Evolutionary conservation across 2,329 filamentous ascomycete genomes (phyloP).

Genomic region (Pseudopyricularia javanii): DNA sequence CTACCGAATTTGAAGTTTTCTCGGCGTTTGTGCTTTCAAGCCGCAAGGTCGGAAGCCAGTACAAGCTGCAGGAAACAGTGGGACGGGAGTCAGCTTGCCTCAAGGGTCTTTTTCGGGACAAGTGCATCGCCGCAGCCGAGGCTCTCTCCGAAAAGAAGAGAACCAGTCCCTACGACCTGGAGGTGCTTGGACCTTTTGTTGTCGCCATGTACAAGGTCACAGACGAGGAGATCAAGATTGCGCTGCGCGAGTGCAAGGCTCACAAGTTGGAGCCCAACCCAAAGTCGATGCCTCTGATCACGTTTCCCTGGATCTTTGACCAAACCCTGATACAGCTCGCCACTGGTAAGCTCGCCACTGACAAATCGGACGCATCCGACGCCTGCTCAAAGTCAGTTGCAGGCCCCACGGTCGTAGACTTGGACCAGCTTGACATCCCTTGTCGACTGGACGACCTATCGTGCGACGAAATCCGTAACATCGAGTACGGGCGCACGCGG

Average conservation of each 20-base stretch:
- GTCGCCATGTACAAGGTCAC: constrained; percentile 85
- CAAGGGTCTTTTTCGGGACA: constrained; percentile 54
- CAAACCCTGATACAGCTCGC: constrained; percentile 60
- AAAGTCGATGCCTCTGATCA: constrained; percentile 66
- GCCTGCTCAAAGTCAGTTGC: neutral
- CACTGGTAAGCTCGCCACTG: constrained; percentile 47
- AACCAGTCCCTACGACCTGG: constrained; percentile 30
- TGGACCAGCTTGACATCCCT: neutral
- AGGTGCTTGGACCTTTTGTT: constrained; percentile 57
- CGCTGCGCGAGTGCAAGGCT: constrained; percentile 35
- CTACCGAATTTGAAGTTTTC: constrained; percentile 86
- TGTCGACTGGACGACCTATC: neutral
- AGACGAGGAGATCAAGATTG: constrained; percentile 51
- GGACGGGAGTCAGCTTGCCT: constrained; percentile 54
- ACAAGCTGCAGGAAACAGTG: constrained; percentile 79
- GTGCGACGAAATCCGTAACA: constrained; percentile 7
- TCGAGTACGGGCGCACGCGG: constrained; percentile 12
- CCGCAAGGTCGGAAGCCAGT: constrained; percentile 60
- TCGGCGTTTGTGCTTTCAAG: constrained; percentile 72
- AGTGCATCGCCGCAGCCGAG: constrained; percentile 31
- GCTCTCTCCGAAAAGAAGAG: constrained; percentile 43
- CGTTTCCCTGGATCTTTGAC: constrained; percentile 86
- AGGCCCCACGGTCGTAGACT: neutral
- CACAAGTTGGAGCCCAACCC: constrained; percentile 21
- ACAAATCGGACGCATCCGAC: neutral